Conservation (phyloP, 257 asterid species). For the Capsicum rhomboideum region DNA sequence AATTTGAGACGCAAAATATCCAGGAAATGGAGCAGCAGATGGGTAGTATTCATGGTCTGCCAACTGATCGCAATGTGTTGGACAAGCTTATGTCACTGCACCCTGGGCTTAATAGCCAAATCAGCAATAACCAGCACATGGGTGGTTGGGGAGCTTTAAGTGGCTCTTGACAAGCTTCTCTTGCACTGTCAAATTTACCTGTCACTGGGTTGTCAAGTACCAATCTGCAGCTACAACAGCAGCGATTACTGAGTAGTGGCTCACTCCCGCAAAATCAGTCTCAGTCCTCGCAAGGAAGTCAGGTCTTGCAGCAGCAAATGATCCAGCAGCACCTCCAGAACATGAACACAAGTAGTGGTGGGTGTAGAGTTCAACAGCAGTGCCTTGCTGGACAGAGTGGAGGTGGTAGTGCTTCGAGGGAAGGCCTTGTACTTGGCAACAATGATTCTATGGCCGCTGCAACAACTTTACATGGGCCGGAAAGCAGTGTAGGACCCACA, state of each 20-base stretch:
- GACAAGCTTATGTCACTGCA: constrained; percentile 56
- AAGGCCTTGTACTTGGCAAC: constrained; percentile 30
- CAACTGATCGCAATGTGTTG: constrained; percentile 40
- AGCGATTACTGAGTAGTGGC: constrained; percentile 28
- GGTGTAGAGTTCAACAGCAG: no score
- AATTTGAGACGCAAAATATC: constrained; percentile 37
- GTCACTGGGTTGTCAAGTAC: constrained; percentile 26
- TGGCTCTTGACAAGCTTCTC: constrained; percentile 72
- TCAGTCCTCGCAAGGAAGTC: constrained; percentile 38
- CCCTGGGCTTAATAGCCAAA: constrained; percentile 40
- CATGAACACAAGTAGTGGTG: no score
- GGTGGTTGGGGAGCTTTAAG: constrained; percentile 48
- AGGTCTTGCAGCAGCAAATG: constrained; percentile 55
- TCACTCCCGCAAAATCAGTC: constrained; percentile 34
- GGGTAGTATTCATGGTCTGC: constrained; percentile 47
- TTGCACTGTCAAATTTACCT: constrained; percentile 44
- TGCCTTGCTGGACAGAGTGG: constrained; percentile 26
- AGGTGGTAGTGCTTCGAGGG: constrained; percentile 33
- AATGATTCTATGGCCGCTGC: no score
- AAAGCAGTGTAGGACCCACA: constrained; percentile 17
- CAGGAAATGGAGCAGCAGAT: constrained; percentile 51
- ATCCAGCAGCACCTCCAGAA: no score
- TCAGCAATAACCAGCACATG: constrained; percentile 45
- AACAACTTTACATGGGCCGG: constrained; percentile 21
- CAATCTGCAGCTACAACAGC: constrained; percentile 16